phyloP scores from a whole-genome alignment of 495 filamentous ascomycete species.

The Jackrogersella multiformis region DNA sequence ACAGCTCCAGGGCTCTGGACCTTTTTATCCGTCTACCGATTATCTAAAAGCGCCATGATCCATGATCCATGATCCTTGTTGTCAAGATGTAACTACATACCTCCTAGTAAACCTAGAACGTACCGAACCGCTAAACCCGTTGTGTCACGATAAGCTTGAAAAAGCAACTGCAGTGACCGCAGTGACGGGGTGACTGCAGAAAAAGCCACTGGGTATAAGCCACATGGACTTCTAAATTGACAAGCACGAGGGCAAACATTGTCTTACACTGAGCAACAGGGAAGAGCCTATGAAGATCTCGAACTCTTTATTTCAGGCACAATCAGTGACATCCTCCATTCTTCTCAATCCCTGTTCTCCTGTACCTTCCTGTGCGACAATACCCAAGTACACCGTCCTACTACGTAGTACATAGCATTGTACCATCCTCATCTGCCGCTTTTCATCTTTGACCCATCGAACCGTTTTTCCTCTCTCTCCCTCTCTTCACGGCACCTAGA shows the following conservation, averaged over 20 bases:
- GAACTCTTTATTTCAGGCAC: background rate
- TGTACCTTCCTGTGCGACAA: slow-evolving; percentile 10
- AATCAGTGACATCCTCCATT: slow-evolving; percentile 15
- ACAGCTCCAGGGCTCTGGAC: background rate
- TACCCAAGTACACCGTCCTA: too few species aligned
- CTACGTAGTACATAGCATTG: background rate
- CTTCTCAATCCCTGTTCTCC: background rate
- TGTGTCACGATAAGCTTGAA: slow-evolving; percentile 1
- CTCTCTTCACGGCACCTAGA: background rate
- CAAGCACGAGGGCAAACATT: slow-evolving; percentile 23
- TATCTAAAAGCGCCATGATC: too few species aligned
- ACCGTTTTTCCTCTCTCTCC: slow-evolving; percentile 5
- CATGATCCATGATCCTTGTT: too few species aligned
- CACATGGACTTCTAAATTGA: slow-evolving; percentile 14
- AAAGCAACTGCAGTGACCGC: background rate
- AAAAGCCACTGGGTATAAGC: slow-evolving; percentile 20
- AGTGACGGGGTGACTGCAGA: background rate
- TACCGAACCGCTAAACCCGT: slow-evolving; percentile 7
- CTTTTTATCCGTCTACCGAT: background rate
- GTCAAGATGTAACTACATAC: too few species aligned
- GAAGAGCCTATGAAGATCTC: slow-evolving; percentile 17
- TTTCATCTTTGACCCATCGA: slow-evolving; percentile 5
- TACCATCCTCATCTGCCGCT: slow-evolving; percentile 1
- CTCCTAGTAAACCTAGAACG: too few species aligned
- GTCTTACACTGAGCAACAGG: slow-evolving; percentile 1